Evolutionary conservation across 2,329 filamentous ascomycete species (phyloP), one percentile per base, ranked within the genome.

Genomic region (Aspergillus chevalieri): DNA sequence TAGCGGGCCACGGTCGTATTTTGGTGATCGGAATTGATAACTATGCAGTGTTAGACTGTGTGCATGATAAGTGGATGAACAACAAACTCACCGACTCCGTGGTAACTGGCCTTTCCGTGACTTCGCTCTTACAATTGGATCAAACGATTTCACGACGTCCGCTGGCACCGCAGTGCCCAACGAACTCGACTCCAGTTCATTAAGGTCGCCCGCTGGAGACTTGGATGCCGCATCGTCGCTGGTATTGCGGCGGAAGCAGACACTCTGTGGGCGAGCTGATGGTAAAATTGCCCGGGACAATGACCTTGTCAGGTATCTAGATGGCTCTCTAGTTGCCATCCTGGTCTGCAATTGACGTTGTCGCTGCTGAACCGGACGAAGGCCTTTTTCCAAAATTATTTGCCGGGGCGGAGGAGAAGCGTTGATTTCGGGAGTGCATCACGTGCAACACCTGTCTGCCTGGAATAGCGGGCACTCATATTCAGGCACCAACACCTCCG

Each of bases 11-110:
- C 92, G 88, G 71, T 95, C 85, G 79, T 91, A 98, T 74, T 92
- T 93, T 55, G 93, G 93, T 46, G 92, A 86, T 57, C 91, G 89
- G 72, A 87, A 97, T 72, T 95, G 88, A 75, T 97, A 98, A 79
- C 92, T 95, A n/a, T 17, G 12, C 3, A 26, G 22, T n/a, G 10
- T 17, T 15, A n/a, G 34, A 47, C 26, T 34, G 42, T 43, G 38
- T 21, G 19, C 39, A 34, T 45, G 21, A 17, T 47, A 17, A 26
- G 12, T 38, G 33, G 21, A 38, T 24, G 33, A 44, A n/a, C n/a
- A 38, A 39, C 15, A 19, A 26, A 60, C 66, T 49, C 67, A 81
- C 79, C 79, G 79, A 75, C 78, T 78, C 10, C 74, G 68, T 7
- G 80, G 80, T 15, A 75, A 59, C 52, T 71, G 65, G 6, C 50